Evolutionary conservation across 345 rosid genomes (phyloP), one percentile per base, ranked within the genome.

Genomic region (Citrus australasica): DNA sequence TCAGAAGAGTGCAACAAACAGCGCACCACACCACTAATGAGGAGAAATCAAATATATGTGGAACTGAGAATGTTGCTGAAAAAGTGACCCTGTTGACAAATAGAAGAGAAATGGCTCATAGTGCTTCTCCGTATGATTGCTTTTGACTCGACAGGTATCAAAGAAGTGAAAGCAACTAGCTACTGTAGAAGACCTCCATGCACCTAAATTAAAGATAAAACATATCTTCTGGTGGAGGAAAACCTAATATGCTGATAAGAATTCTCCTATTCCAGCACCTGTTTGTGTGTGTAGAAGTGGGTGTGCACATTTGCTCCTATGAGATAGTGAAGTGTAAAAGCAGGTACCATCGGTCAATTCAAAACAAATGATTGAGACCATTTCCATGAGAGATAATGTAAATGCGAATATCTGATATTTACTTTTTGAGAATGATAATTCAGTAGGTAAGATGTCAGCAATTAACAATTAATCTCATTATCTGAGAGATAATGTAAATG

Each of bases 1-100:
- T 64, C 66, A 69, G 68, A 79, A 76, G 67, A 67, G 72, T 67
- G 76, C 71, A 61, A 40, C 72, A 81, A 61, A 40, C 72, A 81
- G 30, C 73, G 62, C 86, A 81, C 69, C 32, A 69, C 58, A 73
- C 59, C 78, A 73, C 63, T 67, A 19, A 19, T 61, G 68, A 6
- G 35, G 28, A 58, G 7, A 40, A 38, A 38, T 24, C 9, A 40
- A 38, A 64, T 64, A 30, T 19, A 64, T 7, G n/a, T 14, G n/a
- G 24, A 19, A 3, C 7, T 27, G 48, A 69, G 14, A 16, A 46
- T 19, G 66, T 40, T 28, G 75, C 37, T 24, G 40, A 7, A 62
- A 65, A 53, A 37, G 65, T 70, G 38, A 63, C 14, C 8, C 30
- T 16, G 62, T 40, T 60, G 76, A 76, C 59, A 64, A 77, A 74